A percentile compares a stretch with the other conserved stretches of the same genome.
phyloP scores from a whole-genome alignment of 1,139 yeast genomes.

The Debaryomyces udenii region DNA sequence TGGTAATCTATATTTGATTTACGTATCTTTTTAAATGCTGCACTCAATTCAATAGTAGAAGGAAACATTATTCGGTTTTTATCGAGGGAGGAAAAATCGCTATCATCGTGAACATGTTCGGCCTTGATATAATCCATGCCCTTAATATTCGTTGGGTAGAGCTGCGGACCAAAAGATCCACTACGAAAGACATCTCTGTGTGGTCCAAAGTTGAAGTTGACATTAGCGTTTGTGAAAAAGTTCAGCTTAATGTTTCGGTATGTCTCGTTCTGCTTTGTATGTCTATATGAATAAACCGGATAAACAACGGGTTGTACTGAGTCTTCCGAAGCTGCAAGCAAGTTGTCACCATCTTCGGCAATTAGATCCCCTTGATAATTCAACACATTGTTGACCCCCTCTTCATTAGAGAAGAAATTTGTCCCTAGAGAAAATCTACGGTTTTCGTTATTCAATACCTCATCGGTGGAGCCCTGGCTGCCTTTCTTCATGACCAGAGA shows the following conservation, averaged over 20 bases:
- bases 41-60: constrained; percentile 18
- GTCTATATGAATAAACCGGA: constrained; percentile 39
- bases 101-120: too few species aligned
- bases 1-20: constrained; percentile 22
- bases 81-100: constrained; percentile 7
- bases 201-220: constrained; percentile 11
- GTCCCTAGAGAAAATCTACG: too few species aligned
- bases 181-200: constrained; percentile 12
- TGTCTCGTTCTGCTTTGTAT: neutral
- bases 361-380: constrained; percentile 22
- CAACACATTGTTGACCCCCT: constrained; percentile 22
- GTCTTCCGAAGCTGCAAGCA: constrained; percentile 22
- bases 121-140: too few species aligned
- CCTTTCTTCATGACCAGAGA: too few species aligned
- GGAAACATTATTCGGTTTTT: constrained; percentile 21
- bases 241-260: constrained; percentile 2
- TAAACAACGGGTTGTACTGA: constrained; percentile 36
- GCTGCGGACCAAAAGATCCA: constrained; percentile 4
- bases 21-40: constrained; percentile 18
- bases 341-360: constrained; percentile 35
- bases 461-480: too few species aligned
- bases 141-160: neutral
- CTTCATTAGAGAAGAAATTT: neutral
- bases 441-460: too few species aligned
- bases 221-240: neutral